phyloP scores from a whole-genome alignment of 2,329 filamentous ascomycete species.

The Apiospora koreana region DNA sequence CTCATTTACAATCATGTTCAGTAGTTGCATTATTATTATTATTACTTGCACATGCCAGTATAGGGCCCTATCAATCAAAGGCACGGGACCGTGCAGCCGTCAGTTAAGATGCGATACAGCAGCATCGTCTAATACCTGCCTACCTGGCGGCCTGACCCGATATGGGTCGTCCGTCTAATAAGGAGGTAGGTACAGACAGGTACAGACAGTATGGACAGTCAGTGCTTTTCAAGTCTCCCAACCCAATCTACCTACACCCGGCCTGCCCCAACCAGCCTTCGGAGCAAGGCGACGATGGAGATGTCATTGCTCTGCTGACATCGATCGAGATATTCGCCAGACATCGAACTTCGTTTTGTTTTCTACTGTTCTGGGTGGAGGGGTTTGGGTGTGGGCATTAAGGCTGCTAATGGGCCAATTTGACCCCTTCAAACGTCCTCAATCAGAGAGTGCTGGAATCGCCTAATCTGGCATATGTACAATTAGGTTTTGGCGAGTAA shows the following conservation, averaged over 20 bases:
- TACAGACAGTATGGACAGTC: no score
- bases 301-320: neutral
- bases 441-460: neutral
- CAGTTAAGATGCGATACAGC: neutral
- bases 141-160: no score
- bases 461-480: neutral
- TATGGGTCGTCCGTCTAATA: no score
- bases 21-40: no score
- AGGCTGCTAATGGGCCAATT: neutral
- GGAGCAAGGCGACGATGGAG: neutral
- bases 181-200: neutral
- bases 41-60: neutral
- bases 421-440: conserved; percentile 1
- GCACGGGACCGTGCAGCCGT: neutral
- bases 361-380: neutral
- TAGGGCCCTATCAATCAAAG: neutral
- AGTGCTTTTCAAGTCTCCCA: no score
- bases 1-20: no score
- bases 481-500: neutral
- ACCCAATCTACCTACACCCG: no score
- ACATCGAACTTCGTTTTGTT: neutral
- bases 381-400: neutral
- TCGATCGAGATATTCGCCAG: neutral
- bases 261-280: neutral
- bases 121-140: no score